Evolutionary conservation across 352 stramenopile species (phyloP).

Genomic region (Globisporangium parvum): DNA sequence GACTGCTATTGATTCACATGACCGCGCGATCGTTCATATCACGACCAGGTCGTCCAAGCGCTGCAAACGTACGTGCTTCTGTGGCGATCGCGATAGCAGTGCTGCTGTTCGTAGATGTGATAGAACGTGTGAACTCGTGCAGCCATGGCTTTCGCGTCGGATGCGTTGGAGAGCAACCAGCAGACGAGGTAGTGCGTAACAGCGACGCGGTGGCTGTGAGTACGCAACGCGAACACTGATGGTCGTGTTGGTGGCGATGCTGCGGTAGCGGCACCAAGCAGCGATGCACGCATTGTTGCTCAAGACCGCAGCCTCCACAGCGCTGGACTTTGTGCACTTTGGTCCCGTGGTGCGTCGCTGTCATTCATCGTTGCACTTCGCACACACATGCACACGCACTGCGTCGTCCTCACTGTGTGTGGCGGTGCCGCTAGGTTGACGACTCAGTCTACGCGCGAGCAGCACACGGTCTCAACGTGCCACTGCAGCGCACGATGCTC

Average conservation of each 20-base stretch:
- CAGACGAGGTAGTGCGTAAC: not conserved
- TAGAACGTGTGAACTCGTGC: not conserved
- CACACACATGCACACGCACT: not conserved
- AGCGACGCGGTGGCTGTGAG: not conserved
- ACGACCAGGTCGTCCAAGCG: too few relatives aligned
- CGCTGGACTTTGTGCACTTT: conserved; percentile 7
- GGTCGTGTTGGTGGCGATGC: not conserved
- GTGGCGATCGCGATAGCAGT: too few relatives aligned
- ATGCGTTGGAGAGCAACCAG: conserved; percentile 19
- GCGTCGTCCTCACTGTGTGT: too few relatives aligned
- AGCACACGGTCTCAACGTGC: conserved; percentile 16
- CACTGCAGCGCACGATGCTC: conserved; percentile 23
- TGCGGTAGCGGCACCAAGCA: too few relatives aligned
- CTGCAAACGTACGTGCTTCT: too few relatives aligned
- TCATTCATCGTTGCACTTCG: not conserved
- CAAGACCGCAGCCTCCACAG: not conserved
- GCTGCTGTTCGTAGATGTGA: too few relatives aligned
- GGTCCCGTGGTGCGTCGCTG: conserved; percentile 2
- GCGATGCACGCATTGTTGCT: too few relatives aligned
- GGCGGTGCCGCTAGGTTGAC: conserved; percentile 6
- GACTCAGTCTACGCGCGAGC: conserved; percentile 14
- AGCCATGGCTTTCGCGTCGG: conserved; percentile 35
- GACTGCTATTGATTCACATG: too few relatives aligned
- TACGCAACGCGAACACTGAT: not conserved
- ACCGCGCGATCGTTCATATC: too few relatives aligned